Conservation (phyloP, 345 rosid species). For the Eutrema japonicum region DNA sequence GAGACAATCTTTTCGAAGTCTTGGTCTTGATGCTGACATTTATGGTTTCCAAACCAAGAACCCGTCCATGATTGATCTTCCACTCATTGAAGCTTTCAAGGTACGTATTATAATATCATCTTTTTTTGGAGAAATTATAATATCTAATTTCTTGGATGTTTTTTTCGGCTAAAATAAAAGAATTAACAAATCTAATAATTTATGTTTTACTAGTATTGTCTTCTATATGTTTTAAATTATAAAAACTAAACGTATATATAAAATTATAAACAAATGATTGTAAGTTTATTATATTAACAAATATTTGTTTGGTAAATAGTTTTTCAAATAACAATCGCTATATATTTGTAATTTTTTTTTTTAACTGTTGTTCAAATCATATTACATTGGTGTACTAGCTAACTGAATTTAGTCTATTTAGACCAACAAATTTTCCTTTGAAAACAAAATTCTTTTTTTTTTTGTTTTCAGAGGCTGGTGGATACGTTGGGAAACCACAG, state of each 20-base stretch:
- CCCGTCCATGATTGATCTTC: constrained; percentile 71
- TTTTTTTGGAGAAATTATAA: too few species aligned
- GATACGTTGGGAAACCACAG: constrained; percentile 37
- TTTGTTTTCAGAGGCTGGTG: constrained; percentile 6
- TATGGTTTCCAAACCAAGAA: constrained; percentile 66
- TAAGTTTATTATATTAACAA: not conserved
- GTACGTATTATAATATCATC: constrained; percentile 35
- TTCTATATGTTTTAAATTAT: not conserved
- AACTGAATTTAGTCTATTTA: too few species aligned
- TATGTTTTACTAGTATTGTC: not conserved
- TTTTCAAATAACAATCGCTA: too few species aligned
- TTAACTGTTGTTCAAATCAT: too few species aligned
- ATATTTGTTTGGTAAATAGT: not conserved
- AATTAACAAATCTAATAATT: not conserved
- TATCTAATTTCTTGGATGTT: not conserved
- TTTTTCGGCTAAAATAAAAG: not conserved
- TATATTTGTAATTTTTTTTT: too few species aligned
- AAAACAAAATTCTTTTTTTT: not conserved
- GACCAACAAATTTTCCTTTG: not conserved
- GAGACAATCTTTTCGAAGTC: constrained; percentile 57
- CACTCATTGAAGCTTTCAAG: constrained; percentile 74
- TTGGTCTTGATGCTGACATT: constrained; percentile 61
- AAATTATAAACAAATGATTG: not conserved
- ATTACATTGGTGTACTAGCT: too few species aligned
- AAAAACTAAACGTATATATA: not conserved